Evolutionary conservation across 139 green algal genomes (phyloP).

Genomic region (Klebsormidium nitens): DNA sequence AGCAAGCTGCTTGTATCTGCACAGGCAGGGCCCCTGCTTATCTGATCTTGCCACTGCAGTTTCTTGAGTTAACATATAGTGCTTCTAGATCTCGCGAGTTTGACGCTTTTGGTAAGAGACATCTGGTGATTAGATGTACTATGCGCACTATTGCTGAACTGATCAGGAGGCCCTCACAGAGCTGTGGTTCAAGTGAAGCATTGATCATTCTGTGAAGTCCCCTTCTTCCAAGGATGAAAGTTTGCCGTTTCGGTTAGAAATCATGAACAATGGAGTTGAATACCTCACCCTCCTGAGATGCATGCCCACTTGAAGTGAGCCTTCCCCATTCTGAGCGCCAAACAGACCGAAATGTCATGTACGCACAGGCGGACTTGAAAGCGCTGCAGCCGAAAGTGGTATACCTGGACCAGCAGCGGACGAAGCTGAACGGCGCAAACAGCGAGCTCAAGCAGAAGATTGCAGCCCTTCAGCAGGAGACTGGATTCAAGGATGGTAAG

Average conservation of each 20-base stretch:
- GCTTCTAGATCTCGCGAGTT: too few species aligned
- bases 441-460: slow-evolving; percentile 1
- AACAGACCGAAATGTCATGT: neutral
- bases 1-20: too few species aligned
- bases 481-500: slow-evolving; percentile 2
- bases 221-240: neutral
- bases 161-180: too few species aligned
- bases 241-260: neutral
- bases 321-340: neutral
- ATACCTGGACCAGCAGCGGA: too few species aligned
- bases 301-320: neutral
- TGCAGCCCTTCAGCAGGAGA: neutral
- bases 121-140: too few species aligned
- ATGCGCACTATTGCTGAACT: too few species aligned
- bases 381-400: neutral
- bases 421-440: too few species aligned
- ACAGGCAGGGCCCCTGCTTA: too few species aligned
- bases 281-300: neutral
- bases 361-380: neutral
- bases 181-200: too few species aligned
- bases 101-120: too few species aligned
- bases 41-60: too few species aligned
- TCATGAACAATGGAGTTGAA: neutral
- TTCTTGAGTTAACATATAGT: too few species aligned
- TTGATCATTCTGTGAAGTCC: neutral